phyloP scores from a whole-genome alignment of 306 rosid species.

The Gynostemma pentaphyllum region DNA sequence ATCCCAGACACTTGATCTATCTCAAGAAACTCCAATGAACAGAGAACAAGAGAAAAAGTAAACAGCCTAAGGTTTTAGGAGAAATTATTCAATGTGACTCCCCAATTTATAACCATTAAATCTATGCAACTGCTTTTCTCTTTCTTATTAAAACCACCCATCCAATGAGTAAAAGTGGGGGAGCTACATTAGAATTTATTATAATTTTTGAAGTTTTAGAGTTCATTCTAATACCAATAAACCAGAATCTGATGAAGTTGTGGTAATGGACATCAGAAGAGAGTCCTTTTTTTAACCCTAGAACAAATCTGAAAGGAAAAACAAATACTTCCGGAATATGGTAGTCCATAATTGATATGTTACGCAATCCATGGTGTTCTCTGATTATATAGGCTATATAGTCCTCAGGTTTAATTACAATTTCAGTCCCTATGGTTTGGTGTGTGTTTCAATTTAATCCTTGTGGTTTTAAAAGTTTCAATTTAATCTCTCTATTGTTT shows the following conservation, averaged over 20 bases:
- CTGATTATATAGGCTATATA: neutral
- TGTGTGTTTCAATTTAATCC: no score
- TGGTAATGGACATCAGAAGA: neutral
- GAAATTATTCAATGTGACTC: no score
- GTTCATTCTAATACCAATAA: neutral
- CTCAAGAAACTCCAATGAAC: neutral
- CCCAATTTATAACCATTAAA: no score
- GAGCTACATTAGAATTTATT: no score
- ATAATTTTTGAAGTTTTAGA: no score
- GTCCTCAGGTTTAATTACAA: no score
- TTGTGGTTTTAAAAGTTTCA: no score
- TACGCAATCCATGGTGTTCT: neutral
- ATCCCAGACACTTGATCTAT: no score
- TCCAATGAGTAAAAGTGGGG: no score
- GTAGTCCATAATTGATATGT: neutral
- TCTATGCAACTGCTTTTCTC: no score
- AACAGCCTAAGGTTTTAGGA: neutral
- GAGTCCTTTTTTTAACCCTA: neutral
- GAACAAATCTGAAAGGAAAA: neutral
- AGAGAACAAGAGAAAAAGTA: neutral
- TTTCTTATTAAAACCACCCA: no score
- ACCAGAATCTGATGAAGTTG: neutral
- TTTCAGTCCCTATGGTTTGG: neutral
- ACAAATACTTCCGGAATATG: neutral
- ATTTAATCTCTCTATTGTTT: no score